phyloP scores from a whole-genome alignment of 2,329 filamentous ascomycete genomes.

The Diaporthe amygdali region DNA sequence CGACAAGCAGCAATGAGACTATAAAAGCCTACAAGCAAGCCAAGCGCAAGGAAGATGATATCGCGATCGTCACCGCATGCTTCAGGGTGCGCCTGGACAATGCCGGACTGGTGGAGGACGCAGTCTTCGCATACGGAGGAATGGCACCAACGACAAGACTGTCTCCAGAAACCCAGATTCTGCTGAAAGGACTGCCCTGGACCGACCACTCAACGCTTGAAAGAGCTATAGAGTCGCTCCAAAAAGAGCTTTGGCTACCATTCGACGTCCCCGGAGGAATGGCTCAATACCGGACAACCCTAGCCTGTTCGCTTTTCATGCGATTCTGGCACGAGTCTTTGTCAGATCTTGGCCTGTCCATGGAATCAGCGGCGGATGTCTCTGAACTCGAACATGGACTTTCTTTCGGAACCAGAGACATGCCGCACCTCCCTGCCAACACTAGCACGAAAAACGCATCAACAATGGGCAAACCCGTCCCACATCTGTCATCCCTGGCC shows the following conservation, averaged over 20 bases:
- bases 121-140: conserved; percentile 87
- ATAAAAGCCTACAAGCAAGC: conserved; percentile 94
- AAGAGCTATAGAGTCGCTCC: conserved; percentile 84
- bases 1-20: conserved; percentile 73
- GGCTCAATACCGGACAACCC: conserved; percentile 91
- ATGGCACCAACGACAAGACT: conserved; percentile 91
- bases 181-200: conserved; percentile 77
- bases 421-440: background rate
- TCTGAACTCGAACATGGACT: background rate
- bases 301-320: conserved; percentile 94
- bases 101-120: conserved; percentile 71
- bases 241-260: conserved; percentile 82
- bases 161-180: conserved; percentile 77
- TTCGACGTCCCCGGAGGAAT: conserved; percentile 96
- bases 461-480: conserved; percentile 75
- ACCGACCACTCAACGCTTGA: conserved; percentile 83
- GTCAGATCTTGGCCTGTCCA: background rate
- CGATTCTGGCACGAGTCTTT: conserved; percentile 70
- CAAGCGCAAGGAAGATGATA: conserved; percentile 97
- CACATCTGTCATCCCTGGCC: conserved; percentile 89
- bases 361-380: background rate
- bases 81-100: conserved; percentile 76
- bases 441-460: conserved; percentile 73
- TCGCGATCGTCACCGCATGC: conserved; percentile 93
- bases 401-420: background rate